Evolutionary conservation across 805 yeast species (phyloP), one percentile per base, ranked within the genome.

Genomic region (Isabelozyma heimii): DNA sequence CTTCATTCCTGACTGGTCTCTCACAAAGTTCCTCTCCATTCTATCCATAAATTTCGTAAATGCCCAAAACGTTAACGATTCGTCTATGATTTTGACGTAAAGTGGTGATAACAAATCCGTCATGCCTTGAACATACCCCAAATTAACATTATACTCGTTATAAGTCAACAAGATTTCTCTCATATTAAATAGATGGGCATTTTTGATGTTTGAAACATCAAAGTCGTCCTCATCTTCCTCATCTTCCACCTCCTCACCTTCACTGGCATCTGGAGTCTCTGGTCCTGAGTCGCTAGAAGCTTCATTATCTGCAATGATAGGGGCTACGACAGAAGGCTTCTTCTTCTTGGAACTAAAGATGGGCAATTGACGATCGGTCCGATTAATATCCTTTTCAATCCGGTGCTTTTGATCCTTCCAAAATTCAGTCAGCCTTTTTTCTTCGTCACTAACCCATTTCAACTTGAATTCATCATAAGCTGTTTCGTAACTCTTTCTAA

Each of bases 91-190:
- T 59, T 61, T 68, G 46, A 77, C 81, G 63, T 90, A 94, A 2
- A 94, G 67, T 0, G 97, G 97, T 0, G 97, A 87, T 37, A 94
- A 71, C 45, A 94, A 72, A 66, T 94, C 99, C 8, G 94, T 83
- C 99, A 94, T 94, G 1, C 99, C 99, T 70, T 94, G 99, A 15
- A 94, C 97, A 61, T 94, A 94, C 0, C 99, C 99, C 56, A 94
- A 69, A 56, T 90, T 86, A 42, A 73, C 75, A 65, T 94, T 91
- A 63, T 84, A 79, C 65, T 88, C 91, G 64, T 94, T 92, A 60
- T 87, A 92, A 0, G 97, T 89, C 48, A 91, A 76, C 38, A 94
- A 73, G 52, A 94, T 87, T 57, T 87, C 91, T 56, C 89, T 79
- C 70, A 94, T 69, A 45, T 71, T 78, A 51, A 81, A 76, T 50